These are phyloP conservation scores for Acanthamoeba triangularis DNA, from an alignment of 208 protist species.

Conservation along the genomic window DNA sequence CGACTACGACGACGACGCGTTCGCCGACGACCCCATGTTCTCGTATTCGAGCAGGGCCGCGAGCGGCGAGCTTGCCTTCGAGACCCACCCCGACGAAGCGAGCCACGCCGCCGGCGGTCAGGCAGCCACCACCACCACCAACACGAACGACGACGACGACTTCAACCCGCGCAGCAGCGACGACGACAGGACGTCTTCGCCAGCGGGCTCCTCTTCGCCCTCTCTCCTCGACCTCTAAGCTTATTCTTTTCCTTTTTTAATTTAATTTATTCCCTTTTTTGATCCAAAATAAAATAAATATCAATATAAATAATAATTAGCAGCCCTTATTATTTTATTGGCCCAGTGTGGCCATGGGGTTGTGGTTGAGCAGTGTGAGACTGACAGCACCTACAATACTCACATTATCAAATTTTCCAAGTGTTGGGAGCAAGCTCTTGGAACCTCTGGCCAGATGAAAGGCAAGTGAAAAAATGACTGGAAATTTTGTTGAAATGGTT, in stretches of 20 bases:
- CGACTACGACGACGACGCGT: constrained; percentile 45
- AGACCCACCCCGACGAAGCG: background rate
- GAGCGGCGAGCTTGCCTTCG: background rate
- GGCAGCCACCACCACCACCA: too few relatives aligned
- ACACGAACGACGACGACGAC: background rate
- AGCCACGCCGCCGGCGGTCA: background rate
- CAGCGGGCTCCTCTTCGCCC: background rate
- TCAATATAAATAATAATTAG: too few relatives aligned
- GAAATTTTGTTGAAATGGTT: too few relatives aligned
- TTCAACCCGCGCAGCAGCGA: constrained; percentile 16
- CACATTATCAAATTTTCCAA: too few relatives aligned
- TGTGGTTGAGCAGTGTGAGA: too few relatives aligned
- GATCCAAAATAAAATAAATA: background rate
- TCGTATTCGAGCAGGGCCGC: background rate
- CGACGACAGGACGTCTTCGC: background rate
- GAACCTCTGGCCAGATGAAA: too few relatives aligned
- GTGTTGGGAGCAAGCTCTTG: too few relatives aligned
- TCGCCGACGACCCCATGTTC: constrained; percentile 58
- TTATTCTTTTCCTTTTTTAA: background rate
- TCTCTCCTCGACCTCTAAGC: constrained; percentile 30
- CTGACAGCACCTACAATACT: too few relatives aligned
- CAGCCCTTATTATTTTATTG: too few relatives aligned
- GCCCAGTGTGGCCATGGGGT: too few relatives aligned
- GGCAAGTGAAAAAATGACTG: too few relatives aligned
- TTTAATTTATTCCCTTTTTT: background rate